Percentiles rank a stretch among this genome's conserved stretches.
Evolutionary conservation across 257 asterid genomes (phyloP).

Genomic region (Petunia secreta): DNA sequence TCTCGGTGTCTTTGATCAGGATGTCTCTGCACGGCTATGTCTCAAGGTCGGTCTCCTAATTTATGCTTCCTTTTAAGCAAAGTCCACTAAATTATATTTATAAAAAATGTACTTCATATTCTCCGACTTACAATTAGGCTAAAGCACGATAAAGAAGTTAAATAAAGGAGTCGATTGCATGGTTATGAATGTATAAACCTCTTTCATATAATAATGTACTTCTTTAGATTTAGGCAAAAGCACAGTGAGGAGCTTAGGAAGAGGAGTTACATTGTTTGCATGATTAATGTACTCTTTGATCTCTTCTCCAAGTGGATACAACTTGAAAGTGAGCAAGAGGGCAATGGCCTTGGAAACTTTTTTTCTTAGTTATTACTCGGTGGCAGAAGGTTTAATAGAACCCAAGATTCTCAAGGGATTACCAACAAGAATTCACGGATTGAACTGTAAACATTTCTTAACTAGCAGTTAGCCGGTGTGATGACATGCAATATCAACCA

Average conservation of each 20-base stretch:
- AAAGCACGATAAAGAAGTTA: not conserved
- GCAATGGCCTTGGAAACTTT: no score
- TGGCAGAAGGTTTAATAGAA: no score
- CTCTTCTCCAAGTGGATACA: not conserved
- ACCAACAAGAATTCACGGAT: no score
- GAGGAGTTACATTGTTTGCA: no score
- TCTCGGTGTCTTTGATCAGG: conserved; percentile 94
- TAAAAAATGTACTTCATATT: not conserved
- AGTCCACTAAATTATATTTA: not conserved
- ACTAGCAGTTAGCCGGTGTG: no score
- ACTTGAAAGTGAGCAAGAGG: not conserved
- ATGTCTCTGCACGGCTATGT: conserved; percentile 78
- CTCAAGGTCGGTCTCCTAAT: conserved; percentile 58
- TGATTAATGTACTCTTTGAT: not conserved
- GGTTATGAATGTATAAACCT: not conserved
- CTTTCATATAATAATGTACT: no score
- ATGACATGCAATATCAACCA: no score
- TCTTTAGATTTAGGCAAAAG: no score
- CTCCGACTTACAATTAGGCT: not conserved
- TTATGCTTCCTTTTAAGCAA: not conserved
- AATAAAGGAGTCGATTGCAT: not conserved
- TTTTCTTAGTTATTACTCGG: no score
- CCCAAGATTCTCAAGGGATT: no score
- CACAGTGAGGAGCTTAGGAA: no score
- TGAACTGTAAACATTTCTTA: no score